A percentile compares a stretch with the other conserved stretches of the same genome.
Evolutionary conservation across 139 green algal species (phyloP).

Genomic region (Protoeuglena noctilucae): DNA sequence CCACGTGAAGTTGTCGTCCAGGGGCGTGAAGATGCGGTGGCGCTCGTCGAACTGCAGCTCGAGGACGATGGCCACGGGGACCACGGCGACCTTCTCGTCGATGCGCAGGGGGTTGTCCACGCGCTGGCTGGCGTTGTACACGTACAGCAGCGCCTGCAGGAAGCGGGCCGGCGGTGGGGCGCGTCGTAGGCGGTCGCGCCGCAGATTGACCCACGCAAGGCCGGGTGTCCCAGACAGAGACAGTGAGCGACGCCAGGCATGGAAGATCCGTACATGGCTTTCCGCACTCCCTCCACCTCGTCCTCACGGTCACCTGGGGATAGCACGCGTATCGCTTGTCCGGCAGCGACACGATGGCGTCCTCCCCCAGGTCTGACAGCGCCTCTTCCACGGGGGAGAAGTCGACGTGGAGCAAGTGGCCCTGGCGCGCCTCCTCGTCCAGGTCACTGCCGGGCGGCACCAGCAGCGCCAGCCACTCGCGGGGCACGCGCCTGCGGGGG

Average conservation of each 20-base stretch:
- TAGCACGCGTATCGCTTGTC: no score
- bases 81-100: neutral
- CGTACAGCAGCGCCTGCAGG: neutral
- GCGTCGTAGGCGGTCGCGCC: neutral
- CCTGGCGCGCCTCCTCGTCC: neutral
- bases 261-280: no score
- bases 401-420: neutral
- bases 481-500: no score
- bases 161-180: neutral
- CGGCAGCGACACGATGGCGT: no score
- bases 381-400: neutral
- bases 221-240: no score
- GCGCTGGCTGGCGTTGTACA: neutral
- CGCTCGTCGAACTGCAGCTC: neutral
- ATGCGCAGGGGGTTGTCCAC: neutral
- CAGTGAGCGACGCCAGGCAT: no score
- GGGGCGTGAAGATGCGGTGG: neutral
- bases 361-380: no score
- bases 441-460: neutral
- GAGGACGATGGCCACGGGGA: neutral
- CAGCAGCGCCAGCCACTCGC: neutral
- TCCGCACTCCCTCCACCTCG: no score
- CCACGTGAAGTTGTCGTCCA: conserved; percentile 6
- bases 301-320: no score
- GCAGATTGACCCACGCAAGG: neutral